Evolutionary conservation across 2,329 filamentous ascomycete genomes (phyloP), one percentile per base, ranked within the genome.

Genomic region (Alternaria angustiovoidea): DNA sequence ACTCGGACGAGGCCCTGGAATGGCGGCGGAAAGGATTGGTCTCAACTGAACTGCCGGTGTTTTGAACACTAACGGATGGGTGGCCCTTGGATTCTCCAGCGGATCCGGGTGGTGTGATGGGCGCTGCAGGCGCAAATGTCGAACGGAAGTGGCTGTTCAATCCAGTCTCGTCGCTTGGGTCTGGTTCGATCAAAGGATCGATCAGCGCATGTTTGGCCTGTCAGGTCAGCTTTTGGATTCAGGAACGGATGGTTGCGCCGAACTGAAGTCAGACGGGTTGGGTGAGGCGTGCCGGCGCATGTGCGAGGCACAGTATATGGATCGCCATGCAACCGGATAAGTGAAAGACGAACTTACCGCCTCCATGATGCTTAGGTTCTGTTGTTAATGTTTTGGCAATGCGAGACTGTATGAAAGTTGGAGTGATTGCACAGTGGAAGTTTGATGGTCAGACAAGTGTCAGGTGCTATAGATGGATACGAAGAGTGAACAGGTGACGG

Each of bases 141-240:
- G 80, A 81, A 57, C 79, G 77, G 70, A 88, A 86, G 63, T 87
- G 86, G 4, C 83, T 81, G 59, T 86, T 86, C n/a, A 86, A 85
- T 46, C 89, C 88, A 48, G 87, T 90, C 73, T 91, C 87, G 63
- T 89, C 85, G 61, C 83, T 87, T 14, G 90, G 90, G 63, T 91
- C 88, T 9, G 88, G 88, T 22, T 84, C 89, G 68, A 83, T 88
- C 63, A 93, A 81, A 65, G 90, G 91, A 68, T 91, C 88, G 65
- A 92, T 86, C 44, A 93, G 81, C 72, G 90, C 88, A 70, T 87
- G 85, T 54, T 84, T 81, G 43, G 89, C 88, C 89, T 92, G 63
- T 11, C 52, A 60, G 42, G 57, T 70, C 32, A 68, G 61, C 43
- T 42, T 49, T 28, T 20, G 22, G 34, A 16, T 38, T 11, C 22